Evolutionary conservation across 306 rosid genomes (phyloP), one percentile per base, ranked within the genome.

Genomic region (Acmispon strigosus): DNA sequence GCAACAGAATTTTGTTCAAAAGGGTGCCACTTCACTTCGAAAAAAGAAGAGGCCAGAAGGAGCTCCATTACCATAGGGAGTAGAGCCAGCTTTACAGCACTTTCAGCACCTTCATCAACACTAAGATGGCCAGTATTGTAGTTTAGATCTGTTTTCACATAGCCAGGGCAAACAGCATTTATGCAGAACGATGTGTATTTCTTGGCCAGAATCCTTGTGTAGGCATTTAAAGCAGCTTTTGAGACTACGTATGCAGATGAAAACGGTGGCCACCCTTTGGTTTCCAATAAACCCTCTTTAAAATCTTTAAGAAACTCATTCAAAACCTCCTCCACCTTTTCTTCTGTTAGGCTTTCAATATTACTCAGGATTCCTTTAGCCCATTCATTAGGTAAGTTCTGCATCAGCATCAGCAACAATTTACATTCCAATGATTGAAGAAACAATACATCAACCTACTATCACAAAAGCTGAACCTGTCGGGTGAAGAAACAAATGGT

Each of bases 41-140:
- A 3, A 29, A 32, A 51, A 17, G 59, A 78, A 80, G 64, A 79
- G 86, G 32, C 72, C 66, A 51, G 67, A 68, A 17, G 69, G 75
- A 17, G 29, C 37, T 0, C 80, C 80, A 69, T 41, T 42, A n/a
- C n/a, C n/a, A n/a, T n/a, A 27, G 73, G 87, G 8, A 82, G 69
- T 66, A 84, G 41, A 39, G 82, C 92, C 66, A 84, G 66, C 82
- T 78, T 85, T 13, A 81, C 88, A 14, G 32, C 62, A 70, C 82
- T 78, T 51, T 76, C 80, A 74, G 83, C 88, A 36, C 90, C 88
- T 63, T 87, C 88, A 34, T 83, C 88, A 17, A 68, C 84, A 10
- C 78, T 12, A 2, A 83, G 11, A 63, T 16, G 2, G 2, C 90
- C 88, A 3, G 70, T 42, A 3, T 83, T 71, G 67, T 8, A 39